These are phyloP conservation scores for Plasmodium vivax DNA, from an alignment of 169 alveolate genomes.

Conservation along the genomic window DNA sequence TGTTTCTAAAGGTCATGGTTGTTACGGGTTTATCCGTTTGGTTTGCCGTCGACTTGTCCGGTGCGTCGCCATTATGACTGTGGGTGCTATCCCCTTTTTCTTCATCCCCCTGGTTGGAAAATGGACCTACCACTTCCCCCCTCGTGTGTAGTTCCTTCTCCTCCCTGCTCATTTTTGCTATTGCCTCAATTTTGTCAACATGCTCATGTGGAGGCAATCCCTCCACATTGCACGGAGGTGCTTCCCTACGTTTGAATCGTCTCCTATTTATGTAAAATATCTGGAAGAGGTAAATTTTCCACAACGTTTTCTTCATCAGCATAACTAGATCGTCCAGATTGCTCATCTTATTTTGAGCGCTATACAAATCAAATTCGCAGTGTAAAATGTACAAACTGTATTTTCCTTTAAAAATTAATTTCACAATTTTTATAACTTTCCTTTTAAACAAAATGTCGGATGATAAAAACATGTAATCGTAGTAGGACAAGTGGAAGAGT, in stretches of 20 bases:
- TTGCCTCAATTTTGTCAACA: background rate
- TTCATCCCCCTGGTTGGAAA: background rate
- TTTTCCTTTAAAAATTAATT: slow-evolving; percentile 49
- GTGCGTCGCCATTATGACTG: background rate
- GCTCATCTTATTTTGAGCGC: slow-evolving; percentile 47
- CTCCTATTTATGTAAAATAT: slow-evolving; percentile 47
- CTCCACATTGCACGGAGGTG: background rate
- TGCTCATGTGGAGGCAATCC: too few relatives aligned
- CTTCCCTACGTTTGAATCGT: slow-evolving; percentile 5
- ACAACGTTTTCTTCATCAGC: slow-evolving; percentile 39
- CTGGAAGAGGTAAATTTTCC: slow-evolving; percentile 61
- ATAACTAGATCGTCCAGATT: slow-evolving; percentile 49
- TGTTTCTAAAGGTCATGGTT: slow-evolving; percentile 44
- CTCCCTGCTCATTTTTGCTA: slow-evolving; percentile 12
- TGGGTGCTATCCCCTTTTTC: background rate
- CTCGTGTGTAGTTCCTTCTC: background rate
- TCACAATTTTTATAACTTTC: slow-evolving; percentile 63
- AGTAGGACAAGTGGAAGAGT: slow-evolving; percentile 37
- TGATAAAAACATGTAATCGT: slow-evolving; percentile 70
- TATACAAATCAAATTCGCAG: slow-evolving; percentile 66
- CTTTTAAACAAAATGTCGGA: slow-evolving; percentile 63
- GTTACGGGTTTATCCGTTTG: slow-evolving; percentile 1
- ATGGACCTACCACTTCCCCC: background rate
- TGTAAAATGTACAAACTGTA: slow-evolving; percentile 56
- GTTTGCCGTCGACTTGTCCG: background rate